A percentile compares a stretch with the other conserved stretches of the same genome.
Conservation (phyloP, 768 basidiomycete species). For the Lactarius akahatsu region DNA sequence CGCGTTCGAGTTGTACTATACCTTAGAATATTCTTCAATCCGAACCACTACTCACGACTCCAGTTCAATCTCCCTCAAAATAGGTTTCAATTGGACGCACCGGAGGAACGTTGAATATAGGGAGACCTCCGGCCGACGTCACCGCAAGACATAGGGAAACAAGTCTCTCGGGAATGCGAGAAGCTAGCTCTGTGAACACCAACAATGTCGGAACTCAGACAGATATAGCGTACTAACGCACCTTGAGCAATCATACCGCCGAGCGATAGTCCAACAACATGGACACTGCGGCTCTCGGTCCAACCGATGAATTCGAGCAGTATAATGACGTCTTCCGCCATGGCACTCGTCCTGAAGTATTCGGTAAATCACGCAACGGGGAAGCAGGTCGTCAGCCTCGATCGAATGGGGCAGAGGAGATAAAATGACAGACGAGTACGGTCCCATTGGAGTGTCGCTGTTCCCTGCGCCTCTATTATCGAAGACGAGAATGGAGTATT, state of each 20-base stretch:
- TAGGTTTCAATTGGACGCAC: constrained; percentile 40
- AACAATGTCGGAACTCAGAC: neutral
- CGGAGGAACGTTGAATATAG: constrained; percentile 62
- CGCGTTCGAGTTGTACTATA: neutral
- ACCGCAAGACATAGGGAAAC: constrained; percentile 64
- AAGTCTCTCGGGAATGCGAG: constrained; percentile 63
- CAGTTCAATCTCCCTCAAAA: neutral
- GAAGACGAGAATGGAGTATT: constrained; percentile 69
- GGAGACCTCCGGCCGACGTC: constrained; percentile 63
- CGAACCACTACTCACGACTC: constrained; percentile 28
- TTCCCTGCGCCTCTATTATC: constrained; percentile 86
- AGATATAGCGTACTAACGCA: constrained; percentile 30
- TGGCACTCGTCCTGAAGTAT: constrained; percentile 57
- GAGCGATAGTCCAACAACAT: constrained; percentile 72
- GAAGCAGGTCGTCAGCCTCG: neutral
- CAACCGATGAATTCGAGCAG: constrained; percentile 72
- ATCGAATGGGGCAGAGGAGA: constrained; percentile 16
- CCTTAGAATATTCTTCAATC: constrained; percentile 20
- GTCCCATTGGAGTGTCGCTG: constrained; percentile 67
- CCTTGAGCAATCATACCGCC: constrained; percentile 88
- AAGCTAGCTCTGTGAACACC: constrained; percentile 56
- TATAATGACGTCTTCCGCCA: constrained; percentile 72
- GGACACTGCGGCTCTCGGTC: constrained; percentile 58
- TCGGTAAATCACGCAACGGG: no score
- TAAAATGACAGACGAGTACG: constrained; percentile 59